Conservation (phyloP, 1,284 basidiomycete genomes). For the Malassezia obtusa region DNA sequence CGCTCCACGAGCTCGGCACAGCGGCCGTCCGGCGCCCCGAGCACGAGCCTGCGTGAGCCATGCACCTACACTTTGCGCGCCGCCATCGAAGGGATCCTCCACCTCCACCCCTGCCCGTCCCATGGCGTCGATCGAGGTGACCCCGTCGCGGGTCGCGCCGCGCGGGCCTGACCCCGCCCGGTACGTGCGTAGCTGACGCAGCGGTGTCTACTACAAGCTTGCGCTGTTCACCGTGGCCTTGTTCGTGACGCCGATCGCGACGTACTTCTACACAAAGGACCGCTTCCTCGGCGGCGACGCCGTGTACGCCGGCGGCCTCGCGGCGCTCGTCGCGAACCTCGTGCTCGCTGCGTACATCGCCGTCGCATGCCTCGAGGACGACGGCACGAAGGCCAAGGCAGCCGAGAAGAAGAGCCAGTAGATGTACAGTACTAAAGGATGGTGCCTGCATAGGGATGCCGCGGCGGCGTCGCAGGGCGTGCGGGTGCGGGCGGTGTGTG, state of each 20-base stretch:
- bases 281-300: conserved; percentile 30
- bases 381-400: conserved; percentile 3
- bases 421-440: background rate
- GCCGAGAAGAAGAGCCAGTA: conserved; percentile 12
- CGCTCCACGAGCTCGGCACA: conserved; percentile 68
- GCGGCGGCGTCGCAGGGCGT: background rate
- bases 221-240: conserved; percentile 37
- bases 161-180: conserved; percentile 11
- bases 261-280: conserved; percentile 39
- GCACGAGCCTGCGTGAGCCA: conserved; percentile 58
- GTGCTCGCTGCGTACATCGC: conserved; percentile 41
- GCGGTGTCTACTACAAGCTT: conserved; percentile 40
- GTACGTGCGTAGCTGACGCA: conserved; percentile 8
- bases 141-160: conserved; percentile 13
- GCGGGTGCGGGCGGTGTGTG: background rate
- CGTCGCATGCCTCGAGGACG: conserved; percentile 41
- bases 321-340: conserved; percentile 43
- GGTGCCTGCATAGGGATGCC: no score
- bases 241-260: conserved; percentile 37
- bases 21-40: conserved; percentile 72
- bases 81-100: background rate
- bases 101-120: conserved; percentile 4
- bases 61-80: conserved; percentile 12
- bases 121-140: conserved; percentile 4
- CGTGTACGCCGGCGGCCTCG: conserved; percentile 43